Conservation (phyloP, 2,329 filamentous ascomycete species). For the Alternaria gaisen region DNA sequence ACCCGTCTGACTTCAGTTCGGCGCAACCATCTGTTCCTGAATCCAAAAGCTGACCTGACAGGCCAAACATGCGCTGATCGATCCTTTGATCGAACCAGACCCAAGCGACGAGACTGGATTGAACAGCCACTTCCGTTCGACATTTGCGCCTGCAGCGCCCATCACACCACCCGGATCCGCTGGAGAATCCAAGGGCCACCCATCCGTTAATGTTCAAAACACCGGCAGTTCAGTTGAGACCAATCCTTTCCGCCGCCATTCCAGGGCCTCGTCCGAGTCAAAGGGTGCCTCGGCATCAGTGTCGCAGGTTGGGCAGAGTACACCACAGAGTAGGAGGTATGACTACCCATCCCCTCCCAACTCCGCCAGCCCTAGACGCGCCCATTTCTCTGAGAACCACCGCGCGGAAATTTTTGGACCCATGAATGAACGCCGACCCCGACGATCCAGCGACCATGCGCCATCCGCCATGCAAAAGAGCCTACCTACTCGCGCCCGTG, state of each 20-base stretch:
- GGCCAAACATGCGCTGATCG: conserved; percentile 73
- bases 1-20: neutral
- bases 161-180: conserved; percentile 45
- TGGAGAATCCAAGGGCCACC: conserved; percentile 34
- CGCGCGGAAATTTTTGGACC: conserved; percentile 45
- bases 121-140: conserved; percentile 64
- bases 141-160: conserved; percentile 51
- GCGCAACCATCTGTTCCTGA: neutral
- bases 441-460: conserved; percentile 46
- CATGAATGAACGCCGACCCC: conserved; percentile 40
- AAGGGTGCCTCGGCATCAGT: conserved; percentile 32
- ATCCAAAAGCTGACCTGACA: conserved; percentile 45
- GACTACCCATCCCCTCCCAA: conserved; percentile 62
- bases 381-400: conserved; percentile 44
- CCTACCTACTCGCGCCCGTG: conserved; percentile 43
- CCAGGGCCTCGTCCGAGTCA: conserved; percentile 41
- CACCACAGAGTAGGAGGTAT: conserved; percentile 38
- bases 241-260: conserved; percentile 55
- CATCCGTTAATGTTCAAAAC: conserved; percentile 41
- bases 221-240: conserved; percentile 52
- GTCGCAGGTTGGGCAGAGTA: conserved; percentile 26
- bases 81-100: conserved; percentile 73
- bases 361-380: conserved; percentile 63
- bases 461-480: conserved; percentile 33
- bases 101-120: conserved; percentile 73